These are phyloP conservation scores for Calonectria henricotiae DNA, from an alignment of 2,329 filamentous ascomycete species.

Conservation along the genomic window DNA sequence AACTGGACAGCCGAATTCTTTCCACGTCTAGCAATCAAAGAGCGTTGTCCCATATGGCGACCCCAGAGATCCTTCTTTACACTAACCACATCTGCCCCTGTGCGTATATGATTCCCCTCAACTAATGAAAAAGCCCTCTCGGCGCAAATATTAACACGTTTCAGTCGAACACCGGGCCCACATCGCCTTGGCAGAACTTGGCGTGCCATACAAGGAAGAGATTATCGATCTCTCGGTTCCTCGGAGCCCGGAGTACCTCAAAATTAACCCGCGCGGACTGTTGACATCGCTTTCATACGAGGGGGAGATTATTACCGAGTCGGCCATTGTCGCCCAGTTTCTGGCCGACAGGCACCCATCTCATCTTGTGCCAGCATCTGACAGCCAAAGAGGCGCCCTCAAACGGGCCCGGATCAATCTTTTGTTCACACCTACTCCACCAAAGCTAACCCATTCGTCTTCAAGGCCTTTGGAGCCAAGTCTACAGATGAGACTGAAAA, in stretches of 20 bases:
- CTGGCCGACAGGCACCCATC: conserved; percentile 6
- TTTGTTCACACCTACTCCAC: conserved; percentile 6
- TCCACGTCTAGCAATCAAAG: background rate
- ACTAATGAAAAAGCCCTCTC: too few species aligned
- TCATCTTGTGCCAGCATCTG: background rate
- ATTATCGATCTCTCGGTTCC: conserved; percentile 1
- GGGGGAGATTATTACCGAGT: conserved; percentile 14
- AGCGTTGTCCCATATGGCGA: background rate
- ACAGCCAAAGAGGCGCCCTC: background rate
- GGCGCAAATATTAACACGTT: background rate
- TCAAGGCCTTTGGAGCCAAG: background rate
- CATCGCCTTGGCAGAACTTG: background rate
- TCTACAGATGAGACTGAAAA: background rate
- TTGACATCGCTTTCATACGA: background rate
- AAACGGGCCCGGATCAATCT: conserved; percentile 3
- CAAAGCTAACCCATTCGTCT: background rate
- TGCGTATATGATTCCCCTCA: background rate
- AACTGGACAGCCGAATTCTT: background rate
- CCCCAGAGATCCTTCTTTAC: conserved; percentile 8
- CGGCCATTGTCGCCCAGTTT: conserved; percentile 9
- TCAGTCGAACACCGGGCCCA: background rate
- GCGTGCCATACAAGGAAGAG: background rate
- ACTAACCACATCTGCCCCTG: background rate
- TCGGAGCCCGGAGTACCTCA: background rate
- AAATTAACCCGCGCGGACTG: background rate